phyloP scores from a whole-genome alignment of 73 alveolate species.

The Paramecium sexaurelia region DNA sequence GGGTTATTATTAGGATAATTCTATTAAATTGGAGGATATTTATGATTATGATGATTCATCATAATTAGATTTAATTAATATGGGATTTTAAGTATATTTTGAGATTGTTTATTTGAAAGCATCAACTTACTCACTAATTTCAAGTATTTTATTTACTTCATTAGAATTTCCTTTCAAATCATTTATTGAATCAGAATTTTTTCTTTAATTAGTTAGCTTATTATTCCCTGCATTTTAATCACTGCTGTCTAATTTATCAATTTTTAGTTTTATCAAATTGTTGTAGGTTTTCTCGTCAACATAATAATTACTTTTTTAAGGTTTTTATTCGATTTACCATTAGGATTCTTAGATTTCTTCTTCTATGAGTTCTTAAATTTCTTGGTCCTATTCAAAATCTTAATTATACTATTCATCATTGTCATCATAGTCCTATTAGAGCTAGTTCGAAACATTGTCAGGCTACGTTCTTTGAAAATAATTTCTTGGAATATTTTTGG shows the following conservation, averaged over 20 bases:
- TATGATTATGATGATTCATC: not conserved
- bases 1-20: not conserved
- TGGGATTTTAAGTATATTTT: not conserved
- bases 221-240: not conserved
- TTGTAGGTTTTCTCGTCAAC: not conserved
- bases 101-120: not conserved
- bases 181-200: not conserved
- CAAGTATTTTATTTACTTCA: not conserved
- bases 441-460: not conserved
- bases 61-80: not conserved
- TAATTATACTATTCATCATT: conserved; percentile 23
- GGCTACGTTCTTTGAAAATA: not conserved
- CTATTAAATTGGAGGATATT: not conserved
- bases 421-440: not conserved
- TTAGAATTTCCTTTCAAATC: not conserved
- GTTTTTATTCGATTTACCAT: not conserved
- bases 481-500: not conserved
- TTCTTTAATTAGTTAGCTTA: not conserved
- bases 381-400: conserved; percentile 43
- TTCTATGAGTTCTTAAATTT: not conserved
- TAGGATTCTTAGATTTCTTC: conserved; percentile 1
- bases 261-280: not conserved
- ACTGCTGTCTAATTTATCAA: not conserved
- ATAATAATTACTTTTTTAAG: not conserved
- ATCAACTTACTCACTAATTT: not conserved